Evolutionary conservation across 1,284 basidiomycete species (phyloP), one percentile per base, ranked within the genome.

Genomic region (Marasmius sp.): DNA sequence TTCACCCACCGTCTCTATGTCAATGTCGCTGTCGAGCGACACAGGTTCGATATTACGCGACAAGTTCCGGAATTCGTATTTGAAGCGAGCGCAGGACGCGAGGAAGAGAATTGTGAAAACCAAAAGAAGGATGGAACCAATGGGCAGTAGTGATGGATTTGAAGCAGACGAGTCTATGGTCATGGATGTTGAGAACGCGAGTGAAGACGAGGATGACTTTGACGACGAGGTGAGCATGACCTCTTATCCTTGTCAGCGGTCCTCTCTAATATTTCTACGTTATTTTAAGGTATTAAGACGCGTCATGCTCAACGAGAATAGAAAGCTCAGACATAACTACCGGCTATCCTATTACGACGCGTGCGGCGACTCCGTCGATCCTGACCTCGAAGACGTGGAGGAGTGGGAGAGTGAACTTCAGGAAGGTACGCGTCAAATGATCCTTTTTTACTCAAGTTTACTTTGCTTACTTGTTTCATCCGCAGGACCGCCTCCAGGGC

Each of bases 61-160:
- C 54, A 81, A 83, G n/a, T 83, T 91, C 68, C 81, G 81, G 66
- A 81, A 81, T 4, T 78, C 81, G 48, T 89, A 87, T 70, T 70
- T 86, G 48, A 84, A 87, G 68, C 79, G 86, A 22, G 87, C 85
- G 0, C 75, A 76, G 41, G 80, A 79, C 62, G 83, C 85, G 5
- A 77, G 87, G 53, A 78, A 80, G 50, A 79, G 77, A 34, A 81
- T 80, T 37, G 71, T 88, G 2, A 73, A 69, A 16, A 73, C 73
- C 9, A 69, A 73, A 36, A 75, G 78, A 59, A 68, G 78, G 54
- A 73, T 74, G 60, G 67, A 59, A 57, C 66, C 64, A 63, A 66
- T 61, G 72, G 77, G 69, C 65, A 85, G 81, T 63, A 84, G 82
- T 67, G 83, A 86, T 67, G 83, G 79, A n/a, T 74, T 78, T 57